Evolutionary conservation across 768 basidiomycete species (phyloP).

Genomic region (Boletellus ananas): DNA sequence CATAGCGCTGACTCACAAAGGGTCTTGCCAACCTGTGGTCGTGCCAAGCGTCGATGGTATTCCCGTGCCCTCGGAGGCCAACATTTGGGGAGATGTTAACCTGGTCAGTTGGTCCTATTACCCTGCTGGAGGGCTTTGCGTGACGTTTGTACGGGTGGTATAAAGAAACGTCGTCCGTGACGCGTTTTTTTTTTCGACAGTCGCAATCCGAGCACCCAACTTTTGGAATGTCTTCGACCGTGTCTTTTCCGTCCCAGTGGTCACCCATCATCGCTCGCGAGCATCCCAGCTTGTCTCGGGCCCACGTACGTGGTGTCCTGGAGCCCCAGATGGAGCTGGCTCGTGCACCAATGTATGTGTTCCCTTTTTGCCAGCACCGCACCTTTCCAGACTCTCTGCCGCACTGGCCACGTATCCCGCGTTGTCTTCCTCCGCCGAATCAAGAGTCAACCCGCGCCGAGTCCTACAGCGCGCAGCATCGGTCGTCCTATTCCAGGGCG

Average conservation of each 20-base stretch:
- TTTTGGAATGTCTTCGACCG: background rate
- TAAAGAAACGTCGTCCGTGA: background rate
- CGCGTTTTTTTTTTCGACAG: background rate
- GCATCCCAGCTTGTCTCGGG: no score
- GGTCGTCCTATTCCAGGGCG: background rate
- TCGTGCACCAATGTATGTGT: background rate
- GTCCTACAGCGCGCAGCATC: background rate
- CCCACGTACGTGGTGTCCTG: no score
- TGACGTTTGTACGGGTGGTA: background rate
- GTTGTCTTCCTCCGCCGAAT: background rate
- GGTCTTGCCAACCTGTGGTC: no score
- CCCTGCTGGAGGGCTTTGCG: no score
- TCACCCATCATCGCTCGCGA: background rate
- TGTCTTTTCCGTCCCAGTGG: background rate
- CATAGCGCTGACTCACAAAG: no score
- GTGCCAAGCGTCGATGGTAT: no score
- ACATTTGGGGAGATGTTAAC: no score
- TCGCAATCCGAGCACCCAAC: background rate
- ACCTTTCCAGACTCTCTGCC: background rate
- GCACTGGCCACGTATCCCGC: background rate
- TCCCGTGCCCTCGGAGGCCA: no score
- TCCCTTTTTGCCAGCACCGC: background rate
- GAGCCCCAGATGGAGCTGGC: background rate
- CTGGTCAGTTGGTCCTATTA: no score
- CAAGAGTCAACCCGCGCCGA: background rate